Evolutionary conservation across 2,329 filamentous ascomycete species (phyloP), one percentile per base, ranked within the genome.

Genomic region (Tolypocladium nubicola): DNA sequence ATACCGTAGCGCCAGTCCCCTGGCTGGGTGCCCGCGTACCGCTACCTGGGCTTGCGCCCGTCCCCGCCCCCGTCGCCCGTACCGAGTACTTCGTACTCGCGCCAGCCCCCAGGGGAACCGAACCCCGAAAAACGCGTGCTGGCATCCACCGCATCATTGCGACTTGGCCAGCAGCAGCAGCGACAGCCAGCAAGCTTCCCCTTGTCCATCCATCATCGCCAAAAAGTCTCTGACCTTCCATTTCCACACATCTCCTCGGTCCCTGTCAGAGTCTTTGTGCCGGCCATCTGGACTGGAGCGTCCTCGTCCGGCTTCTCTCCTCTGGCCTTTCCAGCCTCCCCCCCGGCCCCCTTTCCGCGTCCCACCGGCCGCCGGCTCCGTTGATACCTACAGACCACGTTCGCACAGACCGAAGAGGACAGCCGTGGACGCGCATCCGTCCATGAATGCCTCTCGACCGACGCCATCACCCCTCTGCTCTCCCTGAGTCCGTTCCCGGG

Each of bases 371-470:
- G 19, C 38, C 38, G 21, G 26, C 23, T 53, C 37, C 52, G 52
- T 33, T 23, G 37, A 30, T 19, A n/a, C 13, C 26, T 26, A 50
- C 19, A 21, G 47, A 19, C 37, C 52, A 40, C 38, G 52, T 21
- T 40, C 38, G 16, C 35, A 23, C 52, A n/a, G 38, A 26, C 35
- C 35, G 52, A 21, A 39, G 33, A 47, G 21, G 39, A 40, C 33
- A 40, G 33, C 38, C 45, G 33, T 56, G 63, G 62, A 61, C 55
- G 59, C 59, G 58, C 60, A 60, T 59, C 58, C 59, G 67, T 66
- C 63, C 62, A 69, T 67, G 68, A 64, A 64, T 68, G 64, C 61
- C 65, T 67, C 61, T 61, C 58, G 57, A 59, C 65, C 58, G 59
- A 58, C 33, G 30, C 10, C n/a, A 19, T 53, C 53, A 49, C 8